Conservation (phyloP, 805 yeast genomes). For the Candida ponderosae region DNA sequence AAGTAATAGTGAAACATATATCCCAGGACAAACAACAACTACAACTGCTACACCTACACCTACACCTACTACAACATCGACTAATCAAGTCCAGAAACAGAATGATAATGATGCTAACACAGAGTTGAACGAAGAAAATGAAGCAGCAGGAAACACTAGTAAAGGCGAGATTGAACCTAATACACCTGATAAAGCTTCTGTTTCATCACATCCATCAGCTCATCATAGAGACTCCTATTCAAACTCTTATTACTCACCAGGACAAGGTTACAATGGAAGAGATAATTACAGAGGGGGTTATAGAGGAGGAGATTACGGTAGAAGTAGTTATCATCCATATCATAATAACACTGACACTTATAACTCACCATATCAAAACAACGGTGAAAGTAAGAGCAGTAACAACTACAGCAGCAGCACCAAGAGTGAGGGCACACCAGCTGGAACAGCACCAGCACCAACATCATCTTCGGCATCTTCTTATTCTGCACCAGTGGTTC, state of each 20-base stretch:
- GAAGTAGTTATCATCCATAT: constrained; percentile 1
- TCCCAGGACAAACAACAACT: not conserved
- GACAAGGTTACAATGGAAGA: constrained; percentile 1
- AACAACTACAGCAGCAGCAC: too few relatives aligned
- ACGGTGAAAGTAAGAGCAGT: constrained; percentile 2
- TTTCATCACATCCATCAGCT: too few relatives aligned
- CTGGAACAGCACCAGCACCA: not conserved
- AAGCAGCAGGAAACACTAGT: too few relatives aligned
- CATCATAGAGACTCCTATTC: too few relatives aligned
- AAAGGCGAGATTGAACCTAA: too few relatives aligned
- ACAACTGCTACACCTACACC: not conserved
- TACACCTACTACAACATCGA: not conserved
- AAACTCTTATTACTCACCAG: not conserved
- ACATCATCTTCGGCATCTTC: too few relatives aligned
- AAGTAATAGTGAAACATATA: not conserved
- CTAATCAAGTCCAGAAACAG: too few relatives aligned
- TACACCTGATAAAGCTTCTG: too few relatives aligned
- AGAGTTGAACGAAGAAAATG: too few relatives aligned
- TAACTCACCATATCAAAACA: not conserved
- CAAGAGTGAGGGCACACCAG: not conserved
- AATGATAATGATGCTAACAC: too few relatives aligned
- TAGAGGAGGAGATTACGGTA: constrained; percentile 2
- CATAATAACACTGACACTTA: not conserved
- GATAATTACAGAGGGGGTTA: constrained; percentile 3
- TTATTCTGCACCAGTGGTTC: too few relatives aligned